Evolutionary conservation across 78 protist species (phyloP).

Genomic region (Diacronema lutheri): DNA sequence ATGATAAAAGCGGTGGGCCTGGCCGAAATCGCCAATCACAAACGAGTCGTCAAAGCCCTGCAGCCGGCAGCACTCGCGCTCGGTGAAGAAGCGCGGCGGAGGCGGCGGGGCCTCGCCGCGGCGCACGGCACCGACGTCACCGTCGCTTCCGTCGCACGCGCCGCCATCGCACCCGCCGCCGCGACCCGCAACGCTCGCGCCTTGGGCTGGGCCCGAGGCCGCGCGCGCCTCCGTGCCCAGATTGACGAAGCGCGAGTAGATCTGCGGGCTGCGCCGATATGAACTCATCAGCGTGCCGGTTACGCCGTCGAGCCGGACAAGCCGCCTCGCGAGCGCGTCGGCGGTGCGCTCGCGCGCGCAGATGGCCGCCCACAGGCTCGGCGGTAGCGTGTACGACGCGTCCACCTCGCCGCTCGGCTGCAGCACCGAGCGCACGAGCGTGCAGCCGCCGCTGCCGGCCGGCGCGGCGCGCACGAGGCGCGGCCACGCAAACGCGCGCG

Average conservation of each 20-base stretch:
- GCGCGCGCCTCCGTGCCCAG: too few species aligned
- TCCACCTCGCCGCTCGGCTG: not conserved
- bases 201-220: too few species aligned
- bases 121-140: not conserved
- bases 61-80: conserved; percentile 1
- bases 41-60: conserved; percentile 1
- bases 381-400: not conserved
- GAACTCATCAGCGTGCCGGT: not conserved
- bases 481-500: not conserved
- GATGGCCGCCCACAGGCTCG: too few species aligned
- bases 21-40: not conserved
- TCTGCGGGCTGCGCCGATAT: not conserved
- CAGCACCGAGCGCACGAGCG: not conserved
- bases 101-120: not conserved
- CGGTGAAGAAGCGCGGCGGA: conserved; percentile 22
- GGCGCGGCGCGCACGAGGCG: too few species aligned
- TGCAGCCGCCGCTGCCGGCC: too few species aligned
- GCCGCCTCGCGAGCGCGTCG: too few species aligned
- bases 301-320: not conserved
- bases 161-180: not conserved
- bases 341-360: too few species aligned
- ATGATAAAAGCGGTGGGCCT: too few species aligned
- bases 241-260: not conserved
- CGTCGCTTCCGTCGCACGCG: not conserved
- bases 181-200: not conserved